Evolutionary conservation across 192 early-diverging fungal genomes (phyloP), one percentile per base, ranked within the genome.

Genomic region (Phycomyces blakesleeanus): DNA sequence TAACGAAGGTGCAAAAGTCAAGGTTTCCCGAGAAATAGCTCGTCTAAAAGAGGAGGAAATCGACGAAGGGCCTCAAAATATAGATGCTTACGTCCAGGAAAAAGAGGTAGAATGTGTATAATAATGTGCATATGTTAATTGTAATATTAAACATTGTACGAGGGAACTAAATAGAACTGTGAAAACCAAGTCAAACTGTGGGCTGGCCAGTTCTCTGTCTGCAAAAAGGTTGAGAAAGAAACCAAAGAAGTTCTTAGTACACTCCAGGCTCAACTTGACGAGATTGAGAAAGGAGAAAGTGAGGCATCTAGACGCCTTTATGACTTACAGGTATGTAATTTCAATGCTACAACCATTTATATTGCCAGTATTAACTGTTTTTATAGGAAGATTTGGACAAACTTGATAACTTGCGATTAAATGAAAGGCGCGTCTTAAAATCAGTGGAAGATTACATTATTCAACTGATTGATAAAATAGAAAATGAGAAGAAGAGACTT

Each of bases 91-190:
- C 11, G 44, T n/a, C 3, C 12, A 18, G 3, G 60, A 62, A 51
- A 25, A 29, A 18, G 26, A 27, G 44, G 60, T 62, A 62, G 10
- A 60, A 40, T n/a, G n/a, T n/a, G n/a, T n/a, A n/a, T n/a, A n/a
- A n/a, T n/a, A n/a, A n/a, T n/a, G n/a, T n/a, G 21, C 22, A 40
- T 14, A 21, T 3, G 3, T 24, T 14, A 27, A 22, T 21, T 0
- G 34, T 10, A 21, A 24, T 47, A 22, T 12, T 24, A 47, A 15
- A 44, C 18, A 15, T 47, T n/a, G 42, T 11, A 4, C 42, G 2
- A 42, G 44, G n/a, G n/a, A 9, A 3, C 10, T 14, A 38, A 38
- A 40, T 62, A 62, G 60, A 47, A 62, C 20, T 62, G 5, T 20
- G 60, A 50, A 12, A 15, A 49, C 20, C 12, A 62, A 39, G 26